Conservation (phyloP, 768 basidiomycete species). For the Strobilomyces confusus region DNA sequence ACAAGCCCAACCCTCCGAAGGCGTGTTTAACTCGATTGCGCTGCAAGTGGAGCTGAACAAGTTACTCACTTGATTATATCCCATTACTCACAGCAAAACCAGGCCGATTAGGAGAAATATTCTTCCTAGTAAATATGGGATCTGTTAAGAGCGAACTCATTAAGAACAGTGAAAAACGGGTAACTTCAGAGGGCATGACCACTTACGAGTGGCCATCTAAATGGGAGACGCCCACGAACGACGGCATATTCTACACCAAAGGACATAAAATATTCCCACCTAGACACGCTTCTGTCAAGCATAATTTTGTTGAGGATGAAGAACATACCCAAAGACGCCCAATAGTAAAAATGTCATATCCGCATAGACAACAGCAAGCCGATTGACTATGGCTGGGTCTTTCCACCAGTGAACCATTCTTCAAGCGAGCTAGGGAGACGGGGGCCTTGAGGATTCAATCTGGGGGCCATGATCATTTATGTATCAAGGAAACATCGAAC, state of each 20-base stretch:
- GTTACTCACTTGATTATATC: no score
- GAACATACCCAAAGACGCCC: conserved; percentile 18
- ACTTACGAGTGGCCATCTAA: conserved; percentile 26
- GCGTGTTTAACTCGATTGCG: not conserved
- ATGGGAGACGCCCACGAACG: conserved; percentile 14
- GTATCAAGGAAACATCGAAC: no score
- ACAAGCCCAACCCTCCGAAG: conserved; percentile 2
- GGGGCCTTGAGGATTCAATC: no score
- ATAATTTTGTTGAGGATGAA: not conserved
- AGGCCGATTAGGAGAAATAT: conserved; percentile 10
- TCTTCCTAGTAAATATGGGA: conserved; percentile 26
- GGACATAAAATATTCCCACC: conserved; percentile 23
- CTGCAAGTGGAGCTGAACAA: conserved; percentile 1
- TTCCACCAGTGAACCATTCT: conserved; percentile 15
- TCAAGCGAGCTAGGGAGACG: not conserved
- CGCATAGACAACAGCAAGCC: not conserved
- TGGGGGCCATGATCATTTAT: no score
- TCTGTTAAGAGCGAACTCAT: conserved; percentile 2
- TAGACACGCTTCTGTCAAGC: not conserved
- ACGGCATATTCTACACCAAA: conserved; percentile 18
- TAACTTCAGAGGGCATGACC: no score
- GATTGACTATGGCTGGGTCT: conserved; percentile 7
- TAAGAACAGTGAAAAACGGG: no score
- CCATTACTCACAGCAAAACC: conserved; percentile 10
- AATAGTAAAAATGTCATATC: conserved; percentile 11